Conservation (phyloP, 352 stramenopile genomes). For the Thraustochytrium sp. region DNA sequence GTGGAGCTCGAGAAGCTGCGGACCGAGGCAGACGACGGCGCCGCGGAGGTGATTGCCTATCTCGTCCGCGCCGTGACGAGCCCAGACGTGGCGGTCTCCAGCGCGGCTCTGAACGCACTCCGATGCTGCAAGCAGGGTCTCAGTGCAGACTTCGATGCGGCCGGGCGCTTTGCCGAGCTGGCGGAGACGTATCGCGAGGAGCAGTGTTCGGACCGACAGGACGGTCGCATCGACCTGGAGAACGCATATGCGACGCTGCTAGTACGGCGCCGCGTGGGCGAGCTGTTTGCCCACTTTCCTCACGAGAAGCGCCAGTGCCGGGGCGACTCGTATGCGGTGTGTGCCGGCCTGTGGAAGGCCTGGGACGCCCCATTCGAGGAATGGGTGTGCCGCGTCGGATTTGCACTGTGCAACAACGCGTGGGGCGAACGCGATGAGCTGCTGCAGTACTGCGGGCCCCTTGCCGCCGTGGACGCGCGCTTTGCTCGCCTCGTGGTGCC, state of each 20-base stretch:
- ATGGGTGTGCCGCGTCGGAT: neutral
- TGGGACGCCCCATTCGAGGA: neutral
- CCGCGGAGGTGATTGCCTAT: neutral
- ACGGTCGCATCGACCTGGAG: neutral
- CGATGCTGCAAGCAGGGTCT: neutral
- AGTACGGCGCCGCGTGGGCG: neutral
- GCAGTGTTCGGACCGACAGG: too few species aligned
- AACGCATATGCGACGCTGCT: neutral
- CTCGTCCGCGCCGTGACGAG: neutral
- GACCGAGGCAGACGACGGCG: neutral
- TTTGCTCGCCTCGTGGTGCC: neutral
- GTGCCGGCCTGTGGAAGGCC: neutral
- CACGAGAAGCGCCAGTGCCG: neutral
- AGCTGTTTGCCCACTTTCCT: neutral
- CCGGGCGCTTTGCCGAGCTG: neutral
- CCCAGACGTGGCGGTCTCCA: neutral
- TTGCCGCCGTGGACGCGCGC: neutral
- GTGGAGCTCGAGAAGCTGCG: neutral
- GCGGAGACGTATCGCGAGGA: neutral
- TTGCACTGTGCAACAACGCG: neutral
- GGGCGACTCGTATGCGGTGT: neutral
- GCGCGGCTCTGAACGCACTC: neutral
- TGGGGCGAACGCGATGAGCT: neutral
- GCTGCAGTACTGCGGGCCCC: neutral
- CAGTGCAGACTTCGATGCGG: neutral